Evolutionary conservation across 306 rosid genomes (phyloP).

Genomic region (Vicia sativa): DNA sequence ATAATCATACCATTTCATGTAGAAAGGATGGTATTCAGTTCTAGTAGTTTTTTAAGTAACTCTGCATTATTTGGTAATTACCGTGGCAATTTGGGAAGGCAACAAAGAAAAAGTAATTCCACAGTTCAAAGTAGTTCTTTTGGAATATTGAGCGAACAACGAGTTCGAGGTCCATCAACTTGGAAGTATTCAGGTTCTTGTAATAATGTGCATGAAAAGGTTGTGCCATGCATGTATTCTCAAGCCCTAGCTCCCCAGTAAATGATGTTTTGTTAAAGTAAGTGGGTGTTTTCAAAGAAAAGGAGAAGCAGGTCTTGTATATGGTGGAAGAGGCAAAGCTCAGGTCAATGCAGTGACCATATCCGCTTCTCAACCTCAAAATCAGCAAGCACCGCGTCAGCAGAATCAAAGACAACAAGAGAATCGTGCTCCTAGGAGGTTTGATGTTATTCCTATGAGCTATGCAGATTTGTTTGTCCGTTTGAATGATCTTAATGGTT

Average conservation of each 20-base stretch:
- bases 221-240: constrained; percentile 72
- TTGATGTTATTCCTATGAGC: too few relatives aligned
- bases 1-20: too few relatives aligned
- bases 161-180: constrained; percentile 42
- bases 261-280: constrained; percentile 70
- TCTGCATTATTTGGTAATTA: constrained; percentile 38
- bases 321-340: too few relatives aligned
- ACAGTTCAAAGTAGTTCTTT: constrained; percentile 37
- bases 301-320: too few relatives aligned
- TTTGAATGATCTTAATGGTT: too few relatives aligned
- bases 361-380: too few relatives aligned
- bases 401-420: too few relatives aligned
- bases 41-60: constrained; percentile 35
- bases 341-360: too few relatives aligned
- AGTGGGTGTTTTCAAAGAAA: constrained; percentile 52
- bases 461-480: too few relatives aligned
- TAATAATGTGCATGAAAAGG: constrained; percentile 60
- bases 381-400: too few relatives aligned
- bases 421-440: too few relatives aligned
- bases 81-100: constrained; percentile 41
- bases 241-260: constrained; percentile 53
- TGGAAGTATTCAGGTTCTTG: constrained; percentile 48
- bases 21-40: constrained; percentile 49
- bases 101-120: constrained; percentile 38
- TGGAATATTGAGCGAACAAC: constrained; percentile 35